Evolutionary conservation across 2,329 filamentous ascomycete genomes (phyloP).

Genomic region (Albifimbria verrucaria): DNA sequence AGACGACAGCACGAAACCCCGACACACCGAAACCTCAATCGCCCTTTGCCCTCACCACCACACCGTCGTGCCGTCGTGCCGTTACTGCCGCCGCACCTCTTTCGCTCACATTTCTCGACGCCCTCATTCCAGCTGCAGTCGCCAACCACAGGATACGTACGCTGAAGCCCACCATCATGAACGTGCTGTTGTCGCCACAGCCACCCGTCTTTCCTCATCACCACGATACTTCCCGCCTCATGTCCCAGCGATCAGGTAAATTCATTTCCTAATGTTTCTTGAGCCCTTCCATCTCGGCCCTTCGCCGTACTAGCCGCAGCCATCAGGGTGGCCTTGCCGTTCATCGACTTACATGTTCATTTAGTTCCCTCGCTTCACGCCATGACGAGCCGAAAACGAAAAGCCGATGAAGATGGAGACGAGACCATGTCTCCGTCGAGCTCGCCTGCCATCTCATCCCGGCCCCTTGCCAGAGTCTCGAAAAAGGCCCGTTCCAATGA

Average conservation of each 20-base stretch:
- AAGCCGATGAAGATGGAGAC: constrained; percentile 74
- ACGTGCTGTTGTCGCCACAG: constrained; percentile 59
- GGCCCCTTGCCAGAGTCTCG: constrained; percentile 63
- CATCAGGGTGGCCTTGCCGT: no score
- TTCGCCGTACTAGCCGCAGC: no score
- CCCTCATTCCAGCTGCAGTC: no score
- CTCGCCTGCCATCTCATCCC: constrained; percentile 72
- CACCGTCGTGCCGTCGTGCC: no score
- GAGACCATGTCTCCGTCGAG: constrained; percentile 87
- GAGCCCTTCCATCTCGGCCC: no score
- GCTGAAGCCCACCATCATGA: constrained; percentile 57
- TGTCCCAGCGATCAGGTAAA: constrained; percentile 55
- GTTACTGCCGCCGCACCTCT: no score
- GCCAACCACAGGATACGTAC: no score
- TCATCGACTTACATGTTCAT: constrained; percentile 20
- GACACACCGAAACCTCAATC: no score
- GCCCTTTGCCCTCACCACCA: no score
- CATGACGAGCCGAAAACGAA: constrained; percentile 71
- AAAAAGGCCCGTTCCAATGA: constrained; percentile 66
- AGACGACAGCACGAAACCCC: no score
- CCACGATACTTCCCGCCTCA: constrained; percentile 53
- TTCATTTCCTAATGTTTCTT: constrained; percentile 12
- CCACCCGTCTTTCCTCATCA: constrained; percentile 57
- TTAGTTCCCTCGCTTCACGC: constrained; percentile 45
- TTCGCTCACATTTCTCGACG: no score